A percentile compares a stretch with the other conserved stretches of the same genome.
phyloP scores from a whole-genome alignment of 2,329 filamentous ascomycete species.

The Mollisia scopiformis region DNA sequence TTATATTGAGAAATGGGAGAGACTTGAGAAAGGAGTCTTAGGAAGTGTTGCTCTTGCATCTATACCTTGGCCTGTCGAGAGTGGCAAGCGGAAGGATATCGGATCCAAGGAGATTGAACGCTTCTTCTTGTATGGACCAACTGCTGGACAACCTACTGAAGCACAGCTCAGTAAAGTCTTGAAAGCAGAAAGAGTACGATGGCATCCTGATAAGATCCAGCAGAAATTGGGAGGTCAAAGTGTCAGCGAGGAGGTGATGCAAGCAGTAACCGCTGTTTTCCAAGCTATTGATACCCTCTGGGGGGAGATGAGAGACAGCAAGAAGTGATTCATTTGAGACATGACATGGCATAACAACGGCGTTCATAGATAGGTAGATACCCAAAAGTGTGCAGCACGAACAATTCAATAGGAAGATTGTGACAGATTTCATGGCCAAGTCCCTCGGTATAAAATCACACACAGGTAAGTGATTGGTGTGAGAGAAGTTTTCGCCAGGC shows the following conservation, averaged over 20 bases:
- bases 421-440: not conserved
- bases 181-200: constrained; percentile 85
- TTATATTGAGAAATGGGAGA: constrained; percentile 68
- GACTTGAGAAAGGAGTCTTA: constrained; percentile 41
- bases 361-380: no score
- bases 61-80: constrained; percentile 67
- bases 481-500: not conserved
- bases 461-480: not conserved
- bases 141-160: constrained; percentile 32
- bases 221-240: constrained; percentile 75
- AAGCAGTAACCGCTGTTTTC: constrained; percentile 85
- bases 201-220: constrained; percentile 98
- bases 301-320: constrained; percentile 51
- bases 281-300: constrained; percentile 86
- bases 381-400: no score
- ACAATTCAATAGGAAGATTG: not conserved
- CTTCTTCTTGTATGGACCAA: constrained; percentile 61
- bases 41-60: constrained; percentile 49
- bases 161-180: constrained; percentile 54
- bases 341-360: constrained; percentile 20
- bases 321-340: constrained; percentile 16
- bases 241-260: constrained; percentile 73
- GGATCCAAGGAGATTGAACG: constrained; percentile 57
- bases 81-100: constrained; percentile 58
- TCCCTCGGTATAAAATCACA: no score